Evolutionary conservation across 805 yeast species (phyloP).

Genomic region (Ogataea methanolica): DNA sequence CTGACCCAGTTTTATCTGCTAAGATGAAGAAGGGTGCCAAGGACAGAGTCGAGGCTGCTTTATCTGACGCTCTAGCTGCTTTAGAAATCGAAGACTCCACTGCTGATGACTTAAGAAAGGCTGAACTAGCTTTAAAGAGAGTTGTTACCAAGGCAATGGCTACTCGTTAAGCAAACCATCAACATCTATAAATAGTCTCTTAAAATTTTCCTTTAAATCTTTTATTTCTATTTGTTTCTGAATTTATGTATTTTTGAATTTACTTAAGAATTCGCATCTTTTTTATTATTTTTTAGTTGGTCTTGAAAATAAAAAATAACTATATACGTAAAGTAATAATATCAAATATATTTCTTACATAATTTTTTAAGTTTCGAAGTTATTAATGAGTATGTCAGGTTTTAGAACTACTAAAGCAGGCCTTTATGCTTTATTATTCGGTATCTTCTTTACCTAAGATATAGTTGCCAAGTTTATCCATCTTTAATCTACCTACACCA

Average conservation of each 20-base stretch:
- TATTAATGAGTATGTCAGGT: too few species aligned
- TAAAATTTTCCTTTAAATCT: constrained; percentile 2
- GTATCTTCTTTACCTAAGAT: constrained; percentile 44
- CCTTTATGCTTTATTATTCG: background rate
- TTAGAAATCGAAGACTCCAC: constrained; percentile 94
- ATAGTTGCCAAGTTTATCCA: constrained; percentile 82
- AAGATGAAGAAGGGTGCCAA: constrained; percentile 96
- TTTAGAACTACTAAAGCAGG: background rate
- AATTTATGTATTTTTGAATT: constrained; percentile 6
- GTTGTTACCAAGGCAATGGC: constrained; percentile 99
- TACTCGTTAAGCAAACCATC: constrained; percentile 64
- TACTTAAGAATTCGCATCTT: constrained; percentile 12
- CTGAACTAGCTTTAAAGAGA: constrained; percentile 98
- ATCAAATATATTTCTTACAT: too few species aligned
- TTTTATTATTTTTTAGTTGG: constrained; percentile 3
- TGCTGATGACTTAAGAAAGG: constrained; percentile 98
- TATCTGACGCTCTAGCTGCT: constrained; percentile 97
- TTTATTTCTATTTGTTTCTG: constrained; percentile 9
- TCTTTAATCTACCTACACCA: constrained; percentile 63
- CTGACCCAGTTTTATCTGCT: constrained; percentile 97
- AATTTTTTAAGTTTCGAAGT: too few species aligned
- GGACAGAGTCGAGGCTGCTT: constrained; percentile 96
- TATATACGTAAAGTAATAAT: too few species aligned
- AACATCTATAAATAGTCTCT: constrained; percentile 6
- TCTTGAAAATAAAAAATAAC: too few species aligned